Base-by-base conservation (phyloP, 208 protist genomes). In the Kentomonas sorsogonicus region DNA sequence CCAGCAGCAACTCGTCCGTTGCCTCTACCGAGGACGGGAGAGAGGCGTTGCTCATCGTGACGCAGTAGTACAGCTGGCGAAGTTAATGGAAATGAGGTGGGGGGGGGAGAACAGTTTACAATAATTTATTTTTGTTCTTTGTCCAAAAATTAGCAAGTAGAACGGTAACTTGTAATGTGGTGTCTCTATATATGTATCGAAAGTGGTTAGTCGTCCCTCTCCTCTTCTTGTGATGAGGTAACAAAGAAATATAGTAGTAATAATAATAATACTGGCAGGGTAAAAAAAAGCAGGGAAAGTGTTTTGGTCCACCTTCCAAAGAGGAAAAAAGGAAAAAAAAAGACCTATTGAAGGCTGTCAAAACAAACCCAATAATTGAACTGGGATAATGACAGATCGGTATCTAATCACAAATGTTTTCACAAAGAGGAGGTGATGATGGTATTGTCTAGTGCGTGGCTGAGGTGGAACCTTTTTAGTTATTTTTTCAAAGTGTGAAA, bases 1-100 rank as follows among this genome's bases (percentile, higher is more conserved):
- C 83, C 57, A 84, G 81, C 48, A 94, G 91, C 26, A 94, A 81
- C 16, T 72, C 66, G 62, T 91, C 83, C 3, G 87, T 84, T 16
- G 75, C 60, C 0, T 34, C 31, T 4, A 29, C 29, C 23, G 47
- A 29, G 38, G 54, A 55, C 20, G 60, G 51, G 45, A 3, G 22
- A 20, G 25, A 25, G 29, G 18, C 25, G 45, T 15, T 26, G 34
- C 29, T 41, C 18, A 25, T 25, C 4, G 22, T 23, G 23, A 16
- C 5, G 33, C 33, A 23, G 40, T 29, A 27, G 31, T 51, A 18
- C 26, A 38, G 20, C 29, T 38, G 55, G 22, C 39, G 29, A 22
- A 23, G 36, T 54, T 22, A 46, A 20, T 30, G 39, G 15, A 27
- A 45, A 23, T 30, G 36, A 45, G 52, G 29, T 18, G 20, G n/a